phyloP scores from a whole-genome alignment of 257 asterid species.

The Salvia rosmarinus region DNA sequence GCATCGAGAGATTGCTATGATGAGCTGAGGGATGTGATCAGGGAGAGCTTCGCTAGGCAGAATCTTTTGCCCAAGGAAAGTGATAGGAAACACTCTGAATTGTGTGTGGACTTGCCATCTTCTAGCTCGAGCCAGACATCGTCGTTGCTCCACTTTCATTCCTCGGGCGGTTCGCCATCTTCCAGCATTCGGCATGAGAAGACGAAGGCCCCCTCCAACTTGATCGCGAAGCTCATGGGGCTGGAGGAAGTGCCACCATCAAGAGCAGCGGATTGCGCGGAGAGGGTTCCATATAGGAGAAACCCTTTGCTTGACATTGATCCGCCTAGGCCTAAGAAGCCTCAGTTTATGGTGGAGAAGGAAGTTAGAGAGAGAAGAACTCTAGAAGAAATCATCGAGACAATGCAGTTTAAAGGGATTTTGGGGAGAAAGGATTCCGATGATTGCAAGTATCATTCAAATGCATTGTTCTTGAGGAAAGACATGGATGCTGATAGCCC shows the following conservation, averaged over 20 bases:
- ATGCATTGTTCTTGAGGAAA: slow-evolving; percentile 36
- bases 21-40: slow-evolving; percentile 72
- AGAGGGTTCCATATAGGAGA: slow-evolving; percentile 33
- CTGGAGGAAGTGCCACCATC: slow-evolving; percentile 55
- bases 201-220: slow-evolving; percentile 52
- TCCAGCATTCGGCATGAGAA: slow-evolving; percentile 41
- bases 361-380: slow-evolving; percentile 43
- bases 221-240: slow-evolving; percentile 85
- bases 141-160: slow-evolving; percentile 42
- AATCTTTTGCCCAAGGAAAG: slow-evolving; percentile 52
- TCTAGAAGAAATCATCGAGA: slow-evolving; percentile 58
- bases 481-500: slow-evolving; percentile 40
- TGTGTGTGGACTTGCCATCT: slow-evolving; percentile 46
- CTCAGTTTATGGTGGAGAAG: slow-evolving; percentile 41
- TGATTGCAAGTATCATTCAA: slow-evolving; percentile 15
- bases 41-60: slow-evolving; percentile 66
- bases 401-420: slow-evolving; percentile 66
- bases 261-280: slow-evolving; percentile 27
- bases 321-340: slow-evolving; percentile 61
- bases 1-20: slow-evolving; percentile 65
- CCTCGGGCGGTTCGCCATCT: slow-evolving; percentile 44
- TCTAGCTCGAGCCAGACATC: slow-evolving; percentile 59
- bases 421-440: slow-evolving; percentile 36
- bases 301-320: slow-evolving; percentile 52
- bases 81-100: slow-evolving; percentile 37